A percentile compares a stretch with the other conserved stretches of the same genome.
Conservation (phyloP, 2,329 filamentous ascomycete genomes). For the Neospermospora avenae region DNA sequence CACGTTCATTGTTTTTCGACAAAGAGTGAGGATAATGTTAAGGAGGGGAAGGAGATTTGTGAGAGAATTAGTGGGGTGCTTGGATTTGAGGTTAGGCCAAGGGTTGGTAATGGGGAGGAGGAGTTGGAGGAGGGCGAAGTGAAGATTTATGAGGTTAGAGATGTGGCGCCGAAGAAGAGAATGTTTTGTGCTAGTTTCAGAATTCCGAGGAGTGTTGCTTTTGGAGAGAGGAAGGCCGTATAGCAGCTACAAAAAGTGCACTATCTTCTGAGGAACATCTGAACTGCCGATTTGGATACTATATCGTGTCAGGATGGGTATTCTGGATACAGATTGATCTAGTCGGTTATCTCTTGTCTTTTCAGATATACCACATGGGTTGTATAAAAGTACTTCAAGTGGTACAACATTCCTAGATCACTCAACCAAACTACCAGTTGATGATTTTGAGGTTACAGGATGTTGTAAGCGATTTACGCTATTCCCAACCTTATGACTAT, state of each 20-base stretch:
- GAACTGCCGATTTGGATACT: too few relatives aligned
- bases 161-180: constrained; percentile 88
- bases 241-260: not conserved
- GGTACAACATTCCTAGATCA: too few relatives aligned
- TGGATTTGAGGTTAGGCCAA: constrained; percentile 41
- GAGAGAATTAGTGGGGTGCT: constrained; percentile 55
- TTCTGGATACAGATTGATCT: too few relatives aligned
- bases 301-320: too few relatives aligned
- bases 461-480: too few relatives aligned
- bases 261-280: too few relatives aligned
- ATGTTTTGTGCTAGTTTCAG: constrained; percentile 97
- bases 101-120: constrained; percentile 35
- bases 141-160: constrained; percentile 67
- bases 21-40: constrained; percentile 72
- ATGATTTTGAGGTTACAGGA: too few relatives aligned
- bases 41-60: constrained; percentile 59
- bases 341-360: too few relatives aligned
- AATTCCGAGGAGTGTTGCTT: constrained; percentile 78
- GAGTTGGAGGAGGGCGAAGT: constrained; percentile 47
- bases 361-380: too few relatives aligned
- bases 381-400: too few relatives aligned
- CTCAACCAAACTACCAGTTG: too few relatives aligned
- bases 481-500: too few relatives aligned
- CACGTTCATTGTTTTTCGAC: constrained; percentile 94
- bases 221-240: constrained; percentile 39